Evolutionary conservation across 371 early-diverging fungal genomes (phyloP), one percentile per base, ranked within the genome.

Genomic region (Mortierella sp.): DNA sequence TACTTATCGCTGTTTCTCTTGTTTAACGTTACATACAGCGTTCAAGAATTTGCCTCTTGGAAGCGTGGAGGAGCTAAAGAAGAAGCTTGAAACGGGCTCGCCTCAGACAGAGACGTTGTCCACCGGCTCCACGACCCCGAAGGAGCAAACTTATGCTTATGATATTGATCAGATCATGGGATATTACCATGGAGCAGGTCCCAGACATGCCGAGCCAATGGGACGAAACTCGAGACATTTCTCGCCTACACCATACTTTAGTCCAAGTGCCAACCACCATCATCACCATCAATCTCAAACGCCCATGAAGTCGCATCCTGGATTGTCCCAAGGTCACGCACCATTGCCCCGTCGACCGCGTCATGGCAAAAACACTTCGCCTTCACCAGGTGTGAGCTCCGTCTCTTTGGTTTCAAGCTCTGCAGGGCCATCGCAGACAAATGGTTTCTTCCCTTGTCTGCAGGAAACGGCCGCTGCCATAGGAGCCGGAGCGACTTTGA

Each of bases 111-210:
- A 72, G 22, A 10, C n/a, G n/a, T 34, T 55, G n/a, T 49, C 63
- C 1, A 43, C 55, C 46, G 72, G 41, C 9, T 44, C 67, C 16
- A 28, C 63, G 0, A 52, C 58, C 17, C 59, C 62, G 31, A 76
- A 76, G 47, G 69, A 76, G 3, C 76, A 69, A 19, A 46, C 67
- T n/a, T 76, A 68, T 40, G 76, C 68, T 6, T 60, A 64, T 16
- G 69, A 68, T 53, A 58, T 76, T 8, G 52, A 65, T 45, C 76
- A 76, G 31, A 76, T 76, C 27, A 68, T 76, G 69, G 69, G 76
- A 9, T 76, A 76, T 21, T 76, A 76, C 24, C 64, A 76, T 43
- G 56, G 60, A n/a, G 19, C 37, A 9, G 65, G 41, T 1, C 28
- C 60, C 14, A 49, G 60, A 37, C 65, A 57, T 22, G 9, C 37